Evolutionary conservation across 2,329 filamentous ascomycete species (phyloP).

Genomic region (Penicillium sp.): DNA sequence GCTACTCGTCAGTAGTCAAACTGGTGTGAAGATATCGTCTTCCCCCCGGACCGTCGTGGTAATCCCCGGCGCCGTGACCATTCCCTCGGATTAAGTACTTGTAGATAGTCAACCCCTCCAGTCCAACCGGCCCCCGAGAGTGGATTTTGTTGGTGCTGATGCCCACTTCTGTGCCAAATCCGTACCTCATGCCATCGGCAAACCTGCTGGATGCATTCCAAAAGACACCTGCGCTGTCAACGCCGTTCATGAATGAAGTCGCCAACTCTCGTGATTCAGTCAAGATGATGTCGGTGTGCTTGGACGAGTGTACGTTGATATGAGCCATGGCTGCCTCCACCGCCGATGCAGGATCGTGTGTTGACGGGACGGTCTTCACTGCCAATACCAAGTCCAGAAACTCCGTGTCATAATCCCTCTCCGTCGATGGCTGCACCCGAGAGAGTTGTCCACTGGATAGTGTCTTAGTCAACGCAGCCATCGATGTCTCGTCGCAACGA

Average conservation of each 20-base stretch:
- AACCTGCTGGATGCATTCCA: constrained; percentile 96
- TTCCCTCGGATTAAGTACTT: constrained; percentile 86
- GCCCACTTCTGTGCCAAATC: constrained; percentile 95
- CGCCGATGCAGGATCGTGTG: constrained; percentile 27
- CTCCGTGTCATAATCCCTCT: constrained; percentile 78
- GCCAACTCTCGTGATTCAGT: constrained; percentile 65
- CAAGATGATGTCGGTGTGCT: constrained; percentile 90
- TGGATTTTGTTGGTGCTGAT: constrained; percentile 99
- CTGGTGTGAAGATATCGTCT: constrained; percentile 55
- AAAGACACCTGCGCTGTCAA: constrained; percentile 90
- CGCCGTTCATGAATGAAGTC: constrained; percentile 73
- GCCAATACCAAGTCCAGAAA: constrained; percentile 81
- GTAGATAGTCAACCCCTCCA: constrained; percentile 94
- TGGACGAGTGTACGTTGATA: constrained; percentile 87
- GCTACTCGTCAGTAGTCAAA: constrained; percentile 31
- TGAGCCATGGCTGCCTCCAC: constrained; percentile 72
- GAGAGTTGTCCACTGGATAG: constrained; percentile 43
- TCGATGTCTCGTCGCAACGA: constrained; percentile 69
- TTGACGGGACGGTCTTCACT: constrained; percentile 65
- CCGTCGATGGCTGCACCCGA: constrained; percentile 60
- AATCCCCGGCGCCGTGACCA: constrained; percentile 76
- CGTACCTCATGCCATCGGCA: constrained; percentile 93
- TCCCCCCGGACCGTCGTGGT: constrained; percentile 53
- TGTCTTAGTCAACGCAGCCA: constrained; percentile 54
- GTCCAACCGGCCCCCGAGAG: constrained; percentile 81